Conservation (phyloP, 768 basidiomycete species). For the Tricholoma bakamatsutake region DNA sequence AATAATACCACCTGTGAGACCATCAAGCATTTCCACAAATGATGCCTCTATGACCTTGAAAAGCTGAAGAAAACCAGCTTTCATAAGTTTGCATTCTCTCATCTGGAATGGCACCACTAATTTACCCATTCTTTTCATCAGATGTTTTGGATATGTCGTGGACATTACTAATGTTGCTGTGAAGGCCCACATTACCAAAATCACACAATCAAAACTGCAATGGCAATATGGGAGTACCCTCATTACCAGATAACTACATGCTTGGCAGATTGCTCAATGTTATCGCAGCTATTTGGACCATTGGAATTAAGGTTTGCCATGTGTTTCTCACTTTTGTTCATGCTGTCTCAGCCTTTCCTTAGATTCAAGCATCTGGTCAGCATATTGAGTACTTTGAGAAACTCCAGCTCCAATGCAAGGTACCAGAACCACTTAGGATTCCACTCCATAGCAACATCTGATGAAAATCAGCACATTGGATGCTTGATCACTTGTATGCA, state of each 20-base stretch:
- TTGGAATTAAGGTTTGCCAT: constrained; percentile 24
- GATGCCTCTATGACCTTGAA: not conserved
- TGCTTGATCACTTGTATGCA: constrained; percentile 4
- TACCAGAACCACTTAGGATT: constrained; percentile 15
- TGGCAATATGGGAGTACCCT: constrained; percentile 30
- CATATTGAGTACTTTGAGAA: constrained; percentile 18
- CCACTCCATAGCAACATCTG: constrained; percentile 13
- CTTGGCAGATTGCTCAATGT: constrained; percentile 23
- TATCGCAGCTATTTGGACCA: constrained; percentile 22
- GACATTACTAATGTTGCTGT: constrained; percentile 18
- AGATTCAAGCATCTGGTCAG: constrained; percentile 19
- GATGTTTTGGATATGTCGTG: constrained; percentile 24
- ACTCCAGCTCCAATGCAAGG: constrained; percentile 13
- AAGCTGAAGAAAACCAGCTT: not conserved
- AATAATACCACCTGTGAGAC: no score
- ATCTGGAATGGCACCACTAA: not conserved
- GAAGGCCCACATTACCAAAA: constrained; percentile 24
- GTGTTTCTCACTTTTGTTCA: not conserved
- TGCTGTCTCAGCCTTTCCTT: not conserved
- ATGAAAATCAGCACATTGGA: constrained; percentile 12
- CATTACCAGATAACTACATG: constrained; percentile 15
- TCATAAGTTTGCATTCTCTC: not conserved
- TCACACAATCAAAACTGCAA: constrained; percentile 19
- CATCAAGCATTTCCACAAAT: not conserved
- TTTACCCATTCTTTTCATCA: no score